These are phyloP conservation scores for Atkinsonella hypoxylon DNA, from an alignment of 2,329 filamentous ascomycete genomes.

Conservation along the genomic window DNA sequence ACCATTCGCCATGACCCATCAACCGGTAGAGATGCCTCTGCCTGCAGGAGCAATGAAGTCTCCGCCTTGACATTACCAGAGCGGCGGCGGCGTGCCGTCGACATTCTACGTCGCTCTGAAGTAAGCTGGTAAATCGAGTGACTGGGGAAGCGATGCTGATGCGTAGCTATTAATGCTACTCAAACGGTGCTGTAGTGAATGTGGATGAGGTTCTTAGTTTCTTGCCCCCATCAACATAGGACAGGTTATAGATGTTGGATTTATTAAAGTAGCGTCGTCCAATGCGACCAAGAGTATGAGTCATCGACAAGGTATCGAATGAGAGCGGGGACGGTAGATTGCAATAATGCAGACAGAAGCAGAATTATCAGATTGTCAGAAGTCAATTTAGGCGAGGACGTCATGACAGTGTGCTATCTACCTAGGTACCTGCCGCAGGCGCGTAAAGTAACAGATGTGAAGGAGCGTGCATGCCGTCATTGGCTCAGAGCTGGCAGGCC, in stretches of 20 bases:
- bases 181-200: not conserved
- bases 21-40: conserved; percentile 25
- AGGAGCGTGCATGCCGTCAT: not conserved
- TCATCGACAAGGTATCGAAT: not conserved
- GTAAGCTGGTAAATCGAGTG: not conserved
- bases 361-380: not conserved
- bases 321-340: not conserved
- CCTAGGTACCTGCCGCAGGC: not conserved
- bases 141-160: not conserved
- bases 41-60: conserved; percentile 8
- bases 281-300: not conserved
- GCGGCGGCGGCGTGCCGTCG: not conserved
- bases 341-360: not conserved
- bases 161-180: not conserved
- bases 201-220: not conserved
- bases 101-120: not conserved
- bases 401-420: not conserved
- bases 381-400: not conserved
- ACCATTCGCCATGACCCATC: conserved; percentile 50
- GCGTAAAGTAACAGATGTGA: not conserved
- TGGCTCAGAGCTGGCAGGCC: not conserved
- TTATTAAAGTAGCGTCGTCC: not conserved
- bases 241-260: too few species aligned
- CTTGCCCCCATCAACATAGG: too few species aligned
- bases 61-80: not conserved